phyloP scores from a whole-genome alignment of 148 eudicot species.

The Simmondsia chinensis region DNA sequence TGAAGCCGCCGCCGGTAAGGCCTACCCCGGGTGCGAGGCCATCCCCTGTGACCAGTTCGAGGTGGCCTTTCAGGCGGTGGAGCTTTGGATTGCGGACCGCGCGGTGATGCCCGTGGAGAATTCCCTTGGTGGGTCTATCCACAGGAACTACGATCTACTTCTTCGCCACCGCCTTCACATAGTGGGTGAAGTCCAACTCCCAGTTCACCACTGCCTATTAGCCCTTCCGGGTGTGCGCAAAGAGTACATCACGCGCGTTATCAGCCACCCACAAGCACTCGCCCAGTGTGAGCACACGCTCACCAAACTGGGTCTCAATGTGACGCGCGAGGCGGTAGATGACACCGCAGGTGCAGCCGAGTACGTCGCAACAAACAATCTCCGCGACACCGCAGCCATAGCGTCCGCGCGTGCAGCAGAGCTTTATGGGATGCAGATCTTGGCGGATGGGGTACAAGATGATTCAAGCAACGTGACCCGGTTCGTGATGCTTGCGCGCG shows the following conservation, averaged over 20 bases:
- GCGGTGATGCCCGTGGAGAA: conserved; percentile 67
- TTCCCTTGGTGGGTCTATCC: conserved; percentile 64
- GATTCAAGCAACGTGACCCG: conserved; percentile 84
- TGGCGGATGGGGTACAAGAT: conserved; percentile 88
- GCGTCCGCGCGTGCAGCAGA: conserved; percentile 82
- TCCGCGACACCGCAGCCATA: conserved; percentile 83
- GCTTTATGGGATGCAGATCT: conserved; percentile 64
- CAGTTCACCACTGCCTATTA: conserved; percentile 82
- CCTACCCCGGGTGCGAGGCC: conserved; percentile 75
- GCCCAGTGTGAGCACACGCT: conserved; percentile 84
- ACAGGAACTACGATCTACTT: conserved; percentile 57
- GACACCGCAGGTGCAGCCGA: conserved; percentile 95
- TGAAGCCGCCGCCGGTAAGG: conserved; percentile 84
- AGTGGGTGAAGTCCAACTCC: conserved; percentile 85
- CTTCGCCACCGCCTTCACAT: conserved; percentile 61
- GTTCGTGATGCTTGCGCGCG: conserved; percentile 90
- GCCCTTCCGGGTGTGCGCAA: conserved; percentile 68
- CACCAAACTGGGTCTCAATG: conserved; percentile 58
- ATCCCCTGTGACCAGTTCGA: conserved; percentile 94
- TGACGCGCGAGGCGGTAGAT: conserved; percentile 76
- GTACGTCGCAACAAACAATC: conserved; percentile 42
- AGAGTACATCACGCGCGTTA: conserved; percentile 61
- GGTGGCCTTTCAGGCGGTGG: conserved; percentile 88
- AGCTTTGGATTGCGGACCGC: conserved; percentile 69
- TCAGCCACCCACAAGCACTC: conserved; percentile 77